Base-by-base conservation (phyloP, 768 basidiomycete species). In the Gelatoporia subvermispora region DNA sequence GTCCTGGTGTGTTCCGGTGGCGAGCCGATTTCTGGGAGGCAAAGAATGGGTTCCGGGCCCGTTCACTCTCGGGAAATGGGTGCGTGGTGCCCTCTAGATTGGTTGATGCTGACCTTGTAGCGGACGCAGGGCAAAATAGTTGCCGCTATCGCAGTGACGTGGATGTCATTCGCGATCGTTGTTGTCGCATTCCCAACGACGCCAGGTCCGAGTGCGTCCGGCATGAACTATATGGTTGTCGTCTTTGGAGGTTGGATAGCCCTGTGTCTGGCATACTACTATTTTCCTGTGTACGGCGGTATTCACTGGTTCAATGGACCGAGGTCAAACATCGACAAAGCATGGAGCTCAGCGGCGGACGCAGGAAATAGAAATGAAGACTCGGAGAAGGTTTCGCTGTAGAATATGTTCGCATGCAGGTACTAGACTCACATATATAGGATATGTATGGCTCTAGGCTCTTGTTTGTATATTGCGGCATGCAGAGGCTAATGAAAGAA, bases 171-270 rank as follows among this genome's bases (percentile, higher is more conserved):
- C 61, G 51, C 65, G 49, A 49, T 65, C 55, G 39, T 64, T 23
- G 60, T 66, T 23, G 59, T 66, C 50, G 51, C 64, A 54, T 72
- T 69, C 68, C 72, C 65, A 34, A 59, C 61, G 28, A 64, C 60
- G 17, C 65, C 60, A 11, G 49, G 50, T 9, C 63, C 71, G 3
- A 58, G 50, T 25, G 66, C 66, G 3, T 42, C 61, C 13, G 57
- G 58, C 17, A 72, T 74, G 69, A 74, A 74, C 59, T 74, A 72
- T 48, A 65, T 63, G 48, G 55, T 68, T 44, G 65, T 68, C 25
- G 70, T 73, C 20, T 53, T 61, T 18, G 65, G 62, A 8, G 71
- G 58, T 4, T 64, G 66, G 37, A 60, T 70, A 51, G 34, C 55
- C 9, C 65, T 72, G 25, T 68, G 68, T 35, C 55, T 68, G 21